Conservation (phyloP, 495 filamentous ascomycete genomes). For the Cudoniella acicularis region DNA sequence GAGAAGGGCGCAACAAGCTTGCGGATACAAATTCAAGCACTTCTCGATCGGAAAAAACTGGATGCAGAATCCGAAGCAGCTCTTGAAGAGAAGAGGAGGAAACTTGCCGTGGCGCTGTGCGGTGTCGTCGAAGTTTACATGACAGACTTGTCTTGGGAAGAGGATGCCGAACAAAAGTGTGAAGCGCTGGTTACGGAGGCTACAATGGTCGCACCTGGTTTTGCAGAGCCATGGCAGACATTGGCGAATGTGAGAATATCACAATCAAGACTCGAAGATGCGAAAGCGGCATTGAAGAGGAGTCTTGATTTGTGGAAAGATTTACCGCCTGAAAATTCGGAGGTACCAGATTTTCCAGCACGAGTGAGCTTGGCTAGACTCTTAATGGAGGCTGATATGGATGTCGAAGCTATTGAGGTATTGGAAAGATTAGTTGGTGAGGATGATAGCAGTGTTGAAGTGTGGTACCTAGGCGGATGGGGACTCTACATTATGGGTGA, state of each 20-base stretch:
- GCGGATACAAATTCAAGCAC: slow-evolving; percentile 56
- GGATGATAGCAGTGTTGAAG: slow-evolving; percentile 90
- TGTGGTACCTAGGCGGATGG: slow-evolving; percentile 97
- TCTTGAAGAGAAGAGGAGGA: slow-evolving; percentile 65
- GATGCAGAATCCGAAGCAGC: slow-evolving; percentile 36
- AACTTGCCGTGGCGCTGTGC: slow-evolving; percentile 83
- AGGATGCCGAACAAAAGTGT: slow-evolving; percentile 80
- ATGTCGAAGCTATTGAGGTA: slow-evolving; percentile 78
- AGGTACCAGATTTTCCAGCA: slow-evolving; percentile 76
- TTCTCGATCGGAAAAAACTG: slow-evolving; percentile 36
- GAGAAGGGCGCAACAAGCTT: slow-evolving; percentile 73
- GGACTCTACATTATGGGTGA: slow-evolving; percentile 74
- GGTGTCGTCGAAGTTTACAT: slow-evolving; percentile 93
- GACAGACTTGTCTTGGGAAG: slow-evolving; percentile 93
- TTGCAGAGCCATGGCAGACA: slow-evolving; percentile 84
- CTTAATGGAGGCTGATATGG: slow-evolving; percentile 85
- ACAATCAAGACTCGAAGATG: slow-evolving; percentile 73
- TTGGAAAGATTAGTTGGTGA: slow-evolving; percentile 78
- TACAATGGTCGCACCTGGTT: slow-evolving; percentile 66
- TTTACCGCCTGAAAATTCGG: slow-evolving; percentile 50
- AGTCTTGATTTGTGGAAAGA: slow-evolving; percentile 80
- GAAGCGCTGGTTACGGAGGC: slow-evolving; percentile 85
- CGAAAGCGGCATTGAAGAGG: slow-evolving; percentile 66
- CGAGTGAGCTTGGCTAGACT: slow-evolving; percentile 79
- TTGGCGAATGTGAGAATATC: slow-evolving; percentile 91